Base-by-base conservation (phyloP, 257 asterid species). In the Dorcoceras hygrometricum region DNA sequence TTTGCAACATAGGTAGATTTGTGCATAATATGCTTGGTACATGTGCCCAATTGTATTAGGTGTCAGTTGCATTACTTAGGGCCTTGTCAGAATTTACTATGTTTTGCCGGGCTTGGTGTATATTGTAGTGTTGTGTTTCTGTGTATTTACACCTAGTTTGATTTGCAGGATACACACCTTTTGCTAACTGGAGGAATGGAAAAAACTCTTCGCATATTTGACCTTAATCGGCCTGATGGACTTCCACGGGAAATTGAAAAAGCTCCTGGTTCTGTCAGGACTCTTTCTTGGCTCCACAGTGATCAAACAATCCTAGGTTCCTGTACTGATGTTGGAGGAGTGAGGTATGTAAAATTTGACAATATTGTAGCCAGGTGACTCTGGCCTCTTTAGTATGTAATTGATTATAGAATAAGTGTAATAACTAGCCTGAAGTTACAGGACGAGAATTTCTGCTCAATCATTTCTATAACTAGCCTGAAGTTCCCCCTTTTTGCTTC, bases 301-400 rank as follows among this genome's bases (percentile, higher is more conserved):
- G 99, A 93, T 76, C 97, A 83, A 74, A 90, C 95, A 6, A 86
- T 93, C 69, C 82, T 93, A 79, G 82, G 97, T 70, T 86, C 99
- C 59, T 93, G 97, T 69, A 80, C 93, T 23, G 99, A 93, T 56
- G 79, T 79, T 73, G 92, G 95, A 31, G 97, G 97, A 10, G 95
- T 90, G 77, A 93, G 99, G 99, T 90, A 81, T 67, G 84, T 23
- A 66, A 63, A 58, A 60, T 46, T 22, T 2, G 18, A 46, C 5
- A 18, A 11, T 39, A 5, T 11, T 39, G 50, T 3, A n/a, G n/a
- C n/a, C n/a, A 39, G 50, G 50, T 39, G 18, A 12, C 12, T n/a
- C 1, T 39, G 18, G n/a, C 50, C n/a, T 39, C n/a, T 39, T 39
- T 39, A 12, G n/a, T 39, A 12, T 39, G n/a, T 4, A 3, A 39